phyloP scores from a whole-genome alignment of 1,284 basidiomycete species.

The Trichosporon inkin region DNA sequence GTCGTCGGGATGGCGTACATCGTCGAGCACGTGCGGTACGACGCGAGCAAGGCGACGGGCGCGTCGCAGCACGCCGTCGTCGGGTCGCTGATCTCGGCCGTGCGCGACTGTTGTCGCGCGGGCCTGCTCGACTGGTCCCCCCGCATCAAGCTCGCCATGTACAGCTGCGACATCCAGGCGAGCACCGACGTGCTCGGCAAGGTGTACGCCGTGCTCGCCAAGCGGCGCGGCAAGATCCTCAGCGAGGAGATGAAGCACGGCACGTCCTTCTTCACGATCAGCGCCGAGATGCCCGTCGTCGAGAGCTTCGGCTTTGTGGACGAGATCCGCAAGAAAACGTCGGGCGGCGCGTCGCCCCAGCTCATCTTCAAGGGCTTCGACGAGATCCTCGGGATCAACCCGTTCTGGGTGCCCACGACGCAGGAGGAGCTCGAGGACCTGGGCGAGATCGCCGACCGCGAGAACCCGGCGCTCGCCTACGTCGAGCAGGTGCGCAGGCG shows the following conservation, averaged over 20 bases:
- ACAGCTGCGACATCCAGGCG: constrained; percentile 98
- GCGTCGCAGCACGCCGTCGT: constrained; percentile 60
- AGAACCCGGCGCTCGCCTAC: constrained; percentile 90
- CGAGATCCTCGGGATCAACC: constrained; percentile 84
- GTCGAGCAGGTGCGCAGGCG: constrained; percentile 86
- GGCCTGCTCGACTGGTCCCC: constrained; percentile 97
- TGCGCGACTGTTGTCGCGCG: constrained; percentile 81
- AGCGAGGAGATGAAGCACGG: constrained; percentile 99
- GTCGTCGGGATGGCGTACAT: constrained; percentile 91
- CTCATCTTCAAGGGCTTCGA: constrained; percentile 86
- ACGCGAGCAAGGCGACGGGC: constrained; percentile 45
- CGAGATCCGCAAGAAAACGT: constrained; percentile 93
- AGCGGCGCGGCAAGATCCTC: constrained; percentile 83
- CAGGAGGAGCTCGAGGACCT: constrained; percentile 97
- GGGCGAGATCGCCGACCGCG: constrained; percentile 89
- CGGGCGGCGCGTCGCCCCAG: constrained; percentile 93
- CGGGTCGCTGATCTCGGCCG: constrained; percentile 81
- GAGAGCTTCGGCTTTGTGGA: constrained; percentile 98
- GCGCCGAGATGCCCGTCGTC: constrained; percentile 87
- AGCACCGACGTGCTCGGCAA: constrained; percentile 82
- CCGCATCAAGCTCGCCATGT: constrained; percentile 95
- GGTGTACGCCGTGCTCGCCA: constrained; percentile 91
- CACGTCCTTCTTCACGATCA: constrained; percentile 88
- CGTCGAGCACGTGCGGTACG: constrained; percentile 63
- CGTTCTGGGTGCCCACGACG: constrained; percentile 98